Evolutionary conservation across 2,329 filamentous ascomycete species (phyloP).

Genomic region (Verticillium nonalfalfae): DNA sequence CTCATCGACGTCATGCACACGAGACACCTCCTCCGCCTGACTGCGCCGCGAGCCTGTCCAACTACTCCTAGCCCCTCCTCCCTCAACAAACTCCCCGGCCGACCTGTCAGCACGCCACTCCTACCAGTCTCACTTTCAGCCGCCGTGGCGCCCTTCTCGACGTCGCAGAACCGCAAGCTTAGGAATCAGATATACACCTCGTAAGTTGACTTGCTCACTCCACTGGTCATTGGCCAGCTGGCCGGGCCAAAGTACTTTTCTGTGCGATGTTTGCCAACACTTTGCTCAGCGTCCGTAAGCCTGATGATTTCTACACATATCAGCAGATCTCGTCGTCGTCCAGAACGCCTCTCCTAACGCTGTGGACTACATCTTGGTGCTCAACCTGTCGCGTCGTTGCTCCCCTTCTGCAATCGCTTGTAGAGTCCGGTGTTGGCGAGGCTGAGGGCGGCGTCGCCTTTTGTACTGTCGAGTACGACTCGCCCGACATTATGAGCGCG

Average conservation of each 20-base stretch:
- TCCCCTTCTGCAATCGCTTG: slow-evolving; percentile 40
- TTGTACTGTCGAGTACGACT: slow-evolving; percentile 49
- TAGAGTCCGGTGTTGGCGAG: slow-evolving; percentile 47
- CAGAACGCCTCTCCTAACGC: slow-evolving; percentile 48
- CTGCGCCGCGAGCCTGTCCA: background rate
- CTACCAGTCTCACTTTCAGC: background rate
- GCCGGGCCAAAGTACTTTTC: background rate
- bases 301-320: slow-evolving; percentile 48
- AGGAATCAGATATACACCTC: slow-evolving; percentile 28
- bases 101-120: background rate
- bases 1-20: background rate
- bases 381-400: slow-evolving; percentile 43
- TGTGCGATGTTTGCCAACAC: background rate
- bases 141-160: slow-evolving; percentile 5
- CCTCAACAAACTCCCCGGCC: background rate
- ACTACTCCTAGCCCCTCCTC: background rate
- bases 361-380: slow-evolving; percentile 57
- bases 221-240: background rate
- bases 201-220: slow-evolving; percentile 16
- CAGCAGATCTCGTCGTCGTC: slow-evolving; percentile 48
- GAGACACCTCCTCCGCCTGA: background rate
- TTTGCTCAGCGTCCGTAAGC: slow-evolving; percentile 41
- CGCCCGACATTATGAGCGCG: slow-evolving; percentile 46
- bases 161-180: slow-evolving; percentile 9
- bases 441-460: slow-evolving; percentile 49